phyloP scores from a whole-genome alignment of 75 land plant species.

The Pinus tabuliformis region DNA sequence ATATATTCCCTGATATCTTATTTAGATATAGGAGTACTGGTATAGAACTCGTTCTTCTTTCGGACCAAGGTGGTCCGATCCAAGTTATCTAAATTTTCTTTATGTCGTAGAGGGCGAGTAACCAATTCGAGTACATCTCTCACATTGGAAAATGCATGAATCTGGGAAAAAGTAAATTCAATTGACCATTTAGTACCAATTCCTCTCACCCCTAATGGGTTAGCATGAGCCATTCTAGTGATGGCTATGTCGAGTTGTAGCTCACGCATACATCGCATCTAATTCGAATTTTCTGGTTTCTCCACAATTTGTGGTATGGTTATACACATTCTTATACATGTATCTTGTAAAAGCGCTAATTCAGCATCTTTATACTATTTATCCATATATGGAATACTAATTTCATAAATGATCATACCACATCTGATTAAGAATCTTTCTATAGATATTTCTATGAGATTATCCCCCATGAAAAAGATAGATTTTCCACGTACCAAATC shows the following conservation, averaged over 20 bases:
- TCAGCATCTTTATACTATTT: constrained; percentile 12
- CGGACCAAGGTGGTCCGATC: not conserved
- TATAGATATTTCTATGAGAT: constrained; percentile 18
- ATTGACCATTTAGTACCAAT: constrained; percentile 16
- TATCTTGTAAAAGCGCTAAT: constrained; percentile 12
- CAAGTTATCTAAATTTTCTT: not conserved
- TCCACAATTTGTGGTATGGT: constrained; percentile 10
- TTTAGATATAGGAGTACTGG: not conserved
- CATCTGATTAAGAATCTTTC: constrained; percentile 20
- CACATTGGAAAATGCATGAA: constrained; percentile 12
- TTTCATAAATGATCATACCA: constrained; percentile 19
- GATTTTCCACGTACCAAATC: constrained; percentile 13
- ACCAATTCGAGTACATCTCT: constrained; percentile 15
- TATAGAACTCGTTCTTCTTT: not conserved
- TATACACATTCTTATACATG: constrained; percentile 1
- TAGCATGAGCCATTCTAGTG: constrained; percentile 8
- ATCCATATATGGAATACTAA: constrained; percentile 19
- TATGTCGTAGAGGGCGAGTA: constrained; percentile 1
- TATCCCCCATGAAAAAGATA: constrained; percentile 23
- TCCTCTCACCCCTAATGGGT: constrained; percentile 7
- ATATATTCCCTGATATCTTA: not conserved
- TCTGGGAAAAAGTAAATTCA: constrained; percentile 6
- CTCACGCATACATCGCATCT: not conserved
- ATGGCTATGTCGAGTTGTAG: constrained; percentile 10
- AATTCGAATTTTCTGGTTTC: constrained; percentile 8